These are phyloP conservation scores for Parachaetomium inaequale DNA, from an alignment of 495 filamentous ascomycete species.

Conservation along the genomic window DNA sequence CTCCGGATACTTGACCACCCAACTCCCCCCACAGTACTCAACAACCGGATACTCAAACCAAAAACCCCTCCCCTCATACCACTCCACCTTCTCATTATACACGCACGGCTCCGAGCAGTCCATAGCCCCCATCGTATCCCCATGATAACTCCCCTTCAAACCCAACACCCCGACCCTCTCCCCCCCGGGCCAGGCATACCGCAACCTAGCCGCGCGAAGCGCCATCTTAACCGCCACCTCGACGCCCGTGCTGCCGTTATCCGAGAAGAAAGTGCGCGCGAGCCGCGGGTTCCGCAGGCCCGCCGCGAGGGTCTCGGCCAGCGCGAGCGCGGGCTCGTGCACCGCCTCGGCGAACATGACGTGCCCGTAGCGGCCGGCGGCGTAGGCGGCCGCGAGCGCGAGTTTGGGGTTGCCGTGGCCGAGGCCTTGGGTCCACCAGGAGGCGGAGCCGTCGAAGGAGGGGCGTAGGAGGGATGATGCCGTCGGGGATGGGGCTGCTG, in stretches of 20 bases:
- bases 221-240: conserved; percentile 82
- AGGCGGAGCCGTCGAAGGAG: conserved; percentile 73
- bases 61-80: conserved; percentile 68
- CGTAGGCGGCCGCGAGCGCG: conserved; percentile 67
- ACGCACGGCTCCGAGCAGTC: conserved; percentile 68
- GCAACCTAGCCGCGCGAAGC: conserved; percentile 55
- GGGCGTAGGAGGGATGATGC: conserved; percentile 44
- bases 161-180: conserved; percentile 60
- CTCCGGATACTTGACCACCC: conserved; percentile 56
- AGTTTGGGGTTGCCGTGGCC: conserved; percentile 68
- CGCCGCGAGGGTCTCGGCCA: conserved; percentile 59
- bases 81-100: conserved; percentile 72
- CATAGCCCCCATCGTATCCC: conserved; percentile 80
- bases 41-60: conserved; percentile 75
- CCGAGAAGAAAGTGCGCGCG: conserved; percentile 67
- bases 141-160: conserved; percentile 73
- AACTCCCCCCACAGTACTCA: conserved; percentile 57
- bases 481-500: background rate
- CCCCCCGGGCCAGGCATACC: conserved; percentile 58
- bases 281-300: conserved; percentile 57
- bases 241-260: conserved; percentile 75
- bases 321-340: conserved; percentile 64
- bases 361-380: conserved; percentile 78
- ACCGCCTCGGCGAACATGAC: conserved; percentile 76
- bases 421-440: conserved; percentile 84